phyloP scores from a whole-genome alignment of 805 yeast genomes.

The Zygosaccharomyces rouxii region DNA sequence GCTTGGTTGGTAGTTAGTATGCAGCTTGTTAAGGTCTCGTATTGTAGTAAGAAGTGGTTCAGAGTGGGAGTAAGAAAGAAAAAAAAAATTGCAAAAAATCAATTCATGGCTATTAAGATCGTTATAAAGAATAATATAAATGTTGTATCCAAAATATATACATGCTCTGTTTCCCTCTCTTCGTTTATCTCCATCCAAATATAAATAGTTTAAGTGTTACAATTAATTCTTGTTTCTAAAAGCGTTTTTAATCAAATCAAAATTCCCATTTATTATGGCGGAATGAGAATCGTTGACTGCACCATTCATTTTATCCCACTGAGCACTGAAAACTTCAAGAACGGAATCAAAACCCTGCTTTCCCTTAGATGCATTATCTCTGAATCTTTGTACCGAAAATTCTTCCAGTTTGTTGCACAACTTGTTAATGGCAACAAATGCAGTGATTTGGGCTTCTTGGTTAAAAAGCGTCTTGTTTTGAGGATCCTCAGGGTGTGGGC shows the following conservation, averaged over 20 bases:
- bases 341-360: slow-evolving; percentile 82
- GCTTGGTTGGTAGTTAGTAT: not conserved
- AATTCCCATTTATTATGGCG: slow-evolving; percentile 15
- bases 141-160: not conserved
- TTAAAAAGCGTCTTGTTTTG: slow-evolving; percentile 52
- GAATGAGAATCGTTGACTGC: slow-evolving; percentile 23
- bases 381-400: slow-evolving; percentile 86
- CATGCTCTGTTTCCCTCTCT: not conserved
- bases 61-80: not conserved
- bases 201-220: not conserved
- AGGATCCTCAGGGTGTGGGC: slow-evolving; percentile 59
- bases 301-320: slow-evolving; percentile 29
- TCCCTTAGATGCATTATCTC: slow-evolving; percentile 82
- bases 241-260: slow-evolving; percentile 17
- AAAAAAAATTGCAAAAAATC: not conserved
- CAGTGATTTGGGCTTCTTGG: slow-evolving; percentile 86
- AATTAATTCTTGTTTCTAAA: slow-evolving; percentile 13
- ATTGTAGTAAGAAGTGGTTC: not conserved
- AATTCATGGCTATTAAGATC: not conserved
- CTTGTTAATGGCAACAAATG: slow-evolving; percentile 65
- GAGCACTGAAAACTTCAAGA: slow-evolving; percentile 43
- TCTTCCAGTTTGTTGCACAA: slow-evolving; percentile 83
- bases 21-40: too few species aligned
- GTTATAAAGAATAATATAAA: not conserved
- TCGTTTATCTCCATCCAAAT: not conserved